phyloP scores from a whole-genome alignment of 805 yeast genomes.

The Candida ipomoeae region DNA sequence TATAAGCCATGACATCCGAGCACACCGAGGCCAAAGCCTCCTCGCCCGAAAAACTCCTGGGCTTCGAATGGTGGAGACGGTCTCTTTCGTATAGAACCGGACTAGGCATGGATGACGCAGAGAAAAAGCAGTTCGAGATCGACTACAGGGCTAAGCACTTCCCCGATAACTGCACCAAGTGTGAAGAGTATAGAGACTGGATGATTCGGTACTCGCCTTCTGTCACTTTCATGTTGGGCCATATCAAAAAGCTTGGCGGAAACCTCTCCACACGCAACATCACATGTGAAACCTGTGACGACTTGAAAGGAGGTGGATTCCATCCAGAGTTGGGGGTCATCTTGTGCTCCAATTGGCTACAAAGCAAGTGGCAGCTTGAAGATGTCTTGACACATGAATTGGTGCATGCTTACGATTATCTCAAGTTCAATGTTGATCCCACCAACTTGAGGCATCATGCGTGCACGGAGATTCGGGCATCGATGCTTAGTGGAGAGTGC shows the following conservation, averaged over 20 bases:
- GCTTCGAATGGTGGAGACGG: slow-evolving; percentile 81
- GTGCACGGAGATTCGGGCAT: slow-evolving; percentile 93
- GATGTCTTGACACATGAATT: slow-evolving; percentile 91
- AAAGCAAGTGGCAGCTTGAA: slow-evolving; percentile 74
- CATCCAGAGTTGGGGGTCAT: slow-evolving; percentile 86
- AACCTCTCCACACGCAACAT: slow-evolving; percentile 52
- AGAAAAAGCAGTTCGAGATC: slow-evolving; percentile 50
- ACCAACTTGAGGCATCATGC: slow-evolving; percentile 86
- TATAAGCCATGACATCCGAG: background rate
- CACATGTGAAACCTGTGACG: slow-evolving; percentile 80
- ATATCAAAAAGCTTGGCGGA: slow-evolving; percentile 59
- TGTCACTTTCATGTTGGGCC: slow-evolving; percentile 81
- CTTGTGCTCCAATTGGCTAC: slow-evolving; percentile 78
- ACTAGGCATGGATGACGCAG: slow-evolving; percentile 53
- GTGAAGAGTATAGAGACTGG: slow-evolving; percentile 79
- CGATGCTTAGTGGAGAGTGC: slow-evolving; percentile 92
- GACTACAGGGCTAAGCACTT: slow-evolving; percentile 45
- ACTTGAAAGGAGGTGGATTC: slow-evolving; percentile 82
- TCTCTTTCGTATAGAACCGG: slow-evolving; percentile 70
- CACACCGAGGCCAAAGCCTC: slow-evolving; percentile 18
- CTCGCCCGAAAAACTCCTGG: slow-evolving; percentile 32
- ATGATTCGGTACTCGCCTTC: slow-evolving; percentile 76
- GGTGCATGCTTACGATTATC: slow-evolving; percentile 88
- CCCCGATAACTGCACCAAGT: slow-evolving; percentile 56
- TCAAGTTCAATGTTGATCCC: slow-evolving; percentile 87